Conservation (phyloP, 805 yeast species). For the Starmerella roubikii region DNA sequence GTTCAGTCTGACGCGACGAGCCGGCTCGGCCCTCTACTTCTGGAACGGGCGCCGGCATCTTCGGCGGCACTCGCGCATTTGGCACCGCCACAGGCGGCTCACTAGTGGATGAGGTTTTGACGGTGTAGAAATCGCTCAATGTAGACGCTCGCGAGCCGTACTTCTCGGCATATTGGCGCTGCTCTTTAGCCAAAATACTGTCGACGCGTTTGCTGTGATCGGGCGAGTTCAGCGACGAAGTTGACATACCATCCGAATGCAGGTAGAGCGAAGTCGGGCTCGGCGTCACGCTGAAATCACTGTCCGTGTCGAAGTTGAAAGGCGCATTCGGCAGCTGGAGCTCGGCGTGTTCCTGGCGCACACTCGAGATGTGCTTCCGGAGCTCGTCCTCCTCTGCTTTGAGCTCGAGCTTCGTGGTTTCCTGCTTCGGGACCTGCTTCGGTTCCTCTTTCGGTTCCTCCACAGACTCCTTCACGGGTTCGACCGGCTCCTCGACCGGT, state of each 20-base stretch:
- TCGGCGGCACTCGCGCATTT: conserved; percentile 2
- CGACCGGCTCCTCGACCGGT: no score
- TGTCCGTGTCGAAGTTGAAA: conserved; percentile 1
- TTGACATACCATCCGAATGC: conserved; percentile 3
- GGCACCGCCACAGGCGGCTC: background rate
- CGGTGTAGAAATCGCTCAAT: conserved; percentile 2
- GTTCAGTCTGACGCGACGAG: no score
- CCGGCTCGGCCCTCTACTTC: background rate
- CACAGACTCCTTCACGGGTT: background rate
- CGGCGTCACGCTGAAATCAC: conserved; percentile 9
- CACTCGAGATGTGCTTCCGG: no score
- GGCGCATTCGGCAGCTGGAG: conserved; percentile 7
- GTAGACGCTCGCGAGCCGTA: conserved; percentile 12
- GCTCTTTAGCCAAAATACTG: conserved; percentile 11
- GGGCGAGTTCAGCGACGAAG: conserved; percentile 7
- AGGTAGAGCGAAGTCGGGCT: conserved; percentile 15
- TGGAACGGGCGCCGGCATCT: conserved; percentile 8
- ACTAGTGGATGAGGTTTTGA: background rate
- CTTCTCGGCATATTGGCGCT: conserved; percentile 10
- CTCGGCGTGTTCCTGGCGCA: no score
- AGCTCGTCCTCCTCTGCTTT: no score
- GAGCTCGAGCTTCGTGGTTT: no score
- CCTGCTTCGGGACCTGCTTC: background rate
- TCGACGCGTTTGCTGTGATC: background rate
- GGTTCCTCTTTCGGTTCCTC: background rate